phyloP scores from a whole-genome alignment of 2,329 filamentous ascomycete species.

The Boeremia lycopersici region DNA sequence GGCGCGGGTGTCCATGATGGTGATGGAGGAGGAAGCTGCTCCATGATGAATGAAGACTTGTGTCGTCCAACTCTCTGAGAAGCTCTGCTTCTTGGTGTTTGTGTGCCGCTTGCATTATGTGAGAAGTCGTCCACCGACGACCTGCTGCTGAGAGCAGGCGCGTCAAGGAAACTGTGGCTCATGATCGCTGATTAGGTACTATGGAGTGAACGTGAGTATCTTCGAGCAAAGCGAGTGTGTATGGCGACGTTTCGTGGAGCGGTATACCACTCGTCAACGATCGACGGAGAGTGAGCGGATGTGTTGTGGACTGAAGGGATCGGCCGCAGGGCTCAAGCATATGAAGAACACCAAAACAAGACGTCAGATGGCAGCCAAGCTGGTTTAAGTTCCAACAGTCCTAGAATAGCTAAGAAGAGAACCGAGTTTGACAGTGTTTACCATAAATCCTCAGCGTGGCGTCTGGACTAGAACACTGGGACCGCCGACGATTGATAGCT shows the following conservation, averaged over 20 bases:
- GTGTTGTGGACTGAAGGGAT: constrained; percentile 8
- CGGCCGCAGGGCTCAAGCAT: constrained; percentile 6
- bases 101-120: constrained; percentile 9
- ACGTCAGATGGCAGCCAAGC: constrained; percentile 3
- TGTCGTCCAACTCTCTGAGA: constrained; percentile 17
- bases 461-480: constrained; percentile 10
- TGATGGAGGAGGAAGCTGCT: constrained; percentile 21
- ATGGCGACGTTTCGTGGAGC: background rate
- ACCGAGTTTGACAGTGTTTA: constrained; percentile 12
- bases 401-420: constrained; percentile 18
- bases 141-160: constrained; percentile 13
- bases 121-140: constrained; percentile 12
- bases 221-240: constrained; percentile 5
- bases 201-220: constrained; percentile 3
- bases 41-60: constrained; percentile 20
- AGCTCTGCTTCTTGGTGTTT: constrained; percentile 12
- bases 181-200: constrained; percentile 3
- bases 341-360: constrained; percentile 13
- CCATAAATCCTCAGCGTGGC: constrained; percentile 14
- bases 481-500: constrained; percentile 9
- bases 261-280: constrained; percentile 9
- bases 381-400: constrained; percentile 12
- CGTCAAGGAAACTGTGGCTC: constrained; percentile 15
- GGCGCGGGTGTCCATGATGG: constrained; percentile 18
- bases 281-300: constrained; percentile 13